A percentile compares a stretch with the other conserved stretches of the same genome.
Conservation (phyloP, 225 moss, liverwort and hornwort species). For the Physcomitrellopsis africana region DNA sequence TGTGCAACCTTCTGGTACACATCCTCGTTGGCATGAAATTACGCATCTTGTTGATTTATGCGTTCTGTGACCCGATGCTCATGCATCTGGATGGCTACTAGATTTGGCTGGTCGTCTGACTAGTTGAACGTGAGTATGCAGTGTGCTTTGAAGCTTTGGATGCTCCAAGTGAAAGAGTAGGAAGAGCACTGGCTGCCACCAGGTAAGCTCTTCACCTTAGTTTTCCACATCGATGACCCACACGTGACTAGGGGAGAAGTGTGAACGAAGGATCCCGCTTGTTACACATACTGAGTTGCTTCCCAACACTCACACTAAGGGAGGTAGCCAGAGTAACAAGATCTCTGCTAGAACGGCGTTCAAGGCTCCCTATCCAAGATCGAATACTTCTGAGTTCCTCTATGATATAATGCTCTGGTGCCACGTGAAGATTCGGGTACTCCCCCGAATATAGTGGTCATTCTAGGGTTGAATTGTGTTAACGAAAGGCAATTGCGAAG, state of each 20-base stretch:
- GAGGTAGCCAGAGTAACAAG: constrained; percentile 36
- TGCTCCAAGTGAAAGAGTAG: constrained; percentile 64
- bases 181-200: constrained; percentile 62
- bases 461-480: background rate
- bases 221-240: background rate
- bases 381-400: constrained; percentile 51
- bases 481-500: background rate
- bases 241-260: background rate
- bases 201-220: constrained; percentile 30
- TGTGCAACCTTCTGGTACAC: too few relatives aligned
- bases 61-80: constrained; percentile 1
- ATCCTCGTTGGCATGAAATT: too few relatives aligned
- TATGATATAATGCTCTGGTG: constrained; percentile 46
- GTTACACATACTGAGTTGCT: constrained; percentile 48
- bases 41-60: background rate
- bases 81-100: background rate
- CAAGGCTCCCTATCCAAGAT: constrained; percentile 41
- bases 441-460: too few relatives aligned
- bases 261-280: constrained; percentile 15
- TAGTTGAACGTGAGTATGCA: constrained; percentile 24
- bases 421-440: constrained; percentile 20
- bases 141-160: constrained; percentile 60
- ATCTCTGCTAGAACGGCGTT: constrained; percentile 34
- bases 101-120: constrained; percentile 5
- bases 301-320: constrained; percentile 44